Base-by-base conservation (phyloP, 306 rosid species). In the Acacia confusa region DNA sequence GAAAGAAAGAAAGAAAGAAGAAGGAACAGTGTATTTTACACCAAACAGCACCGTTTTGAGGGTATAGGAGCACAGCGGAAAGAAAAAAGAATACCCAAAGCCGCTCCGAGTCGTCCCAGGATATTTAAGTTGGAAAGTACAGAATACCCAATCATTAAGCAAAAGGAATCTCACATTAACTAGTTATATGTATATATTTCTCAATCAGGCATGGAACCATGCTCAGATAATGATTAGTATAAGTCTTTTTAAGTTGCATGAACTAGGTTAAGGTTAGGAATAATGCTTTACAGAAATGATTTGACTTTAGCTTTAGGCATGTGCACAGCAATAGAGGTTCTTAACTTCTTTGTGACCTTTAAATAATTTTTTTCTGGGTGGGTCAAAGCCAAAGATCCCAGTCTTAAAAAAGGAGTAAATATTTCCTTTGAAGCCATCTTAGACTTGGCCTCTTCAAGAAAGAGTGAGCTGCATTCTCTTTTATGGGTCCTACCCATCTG, bases 401-500 rank as follows among this genome's bases (percentile, higher is more conserved):
- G 2, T 55, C 82, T 75, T 38, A 16, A 17, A 77, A 74, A 84
- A 75, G 82, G 79, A 71, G 84, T 69, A 77, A 67, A 32, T 76
- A 40, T 79, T 71, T 34, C 1, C n/a, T 30, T 41, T 70, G 74
- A 36, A 78, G 63, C 80, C 57, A 68, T 60, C 45, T 83, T 27
- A 61, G 68, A 61, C 27, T 27, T 61, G 38, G 68, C 68, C 68
- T 9, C 66, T 61, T 61, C 9, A 12, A 25, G 32, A 32, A 55
- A 57, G 72, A 40, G 2, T 71, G 84, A 84, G 81, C 36, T 76
- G 75, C 75, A 66, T 77, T 77, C 72, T 74, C 70, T 70, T 70
- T 44, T 16, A 72, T 80, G 87, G 86, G 78, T 34, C 93, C 88
- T 84, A 86, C 88, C 79, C 82, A 80, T 87, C 77, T 84, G 79